Evolutionary conservation across 169 alveolate species (phyloP).

Genomic region (Plasmodium fragile): DNA sequence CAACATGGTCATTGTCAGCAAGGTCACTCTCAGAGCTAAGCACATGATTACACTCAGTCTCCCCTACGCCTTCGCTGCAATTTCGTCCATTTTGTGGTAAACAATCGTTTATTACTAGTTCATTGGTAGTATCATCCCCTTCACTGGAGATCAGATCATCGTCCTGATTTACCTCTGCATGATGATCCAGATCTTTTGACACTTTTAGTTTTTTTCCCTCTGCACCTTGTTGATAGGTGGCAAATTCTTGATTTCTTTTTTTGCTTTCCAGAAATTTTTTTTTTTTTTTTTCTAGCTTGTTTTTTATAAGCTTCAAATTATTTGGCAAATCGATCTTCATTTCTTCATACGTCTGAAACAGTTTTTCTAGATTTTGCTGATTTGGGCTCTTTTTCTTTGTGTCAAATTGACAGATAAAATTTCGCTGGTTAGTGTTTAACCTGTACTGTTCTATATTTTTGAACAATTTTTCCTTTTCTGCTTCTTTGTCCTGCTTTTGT

Average conservation of each 20-base stretch:
- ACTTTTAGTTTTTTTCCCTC: slow-evolving; percentile 23
- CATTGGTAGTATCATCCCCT: background rate
- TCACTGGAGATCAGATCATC: background rate
- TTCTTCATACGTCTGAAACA: slow-evolving; percentile 49
- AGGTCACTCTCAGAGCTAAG: background rate
- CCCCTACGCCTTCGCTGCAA: background rate
- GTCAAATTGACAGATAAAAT: slow-evolving; percentile 58
- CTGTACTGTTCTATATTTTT: slow-evolving; percentile 76
- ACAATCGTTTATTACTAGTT: background rate
- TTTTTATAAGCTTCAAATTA: slow-evolving; percentile 54
- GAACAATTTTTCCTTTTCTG: slow-evolving; percentile 47
- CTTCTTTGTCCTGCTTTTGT: slow-evolving; percentile 40
- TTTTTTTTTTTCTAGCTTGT: slow-evolving; percentile 41
- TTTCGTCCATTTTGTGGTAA: background rate
- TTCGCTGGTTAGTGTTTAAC: slow-evolving; percentile 50
- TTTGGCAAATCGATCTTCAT: slow-evolving; percentile 77
- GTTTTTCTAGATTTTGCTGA: slow-evolving; percentile 53
- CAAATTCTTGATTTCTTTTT: slow-evolving; percentile 13
- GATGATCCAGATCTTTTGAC: background rate
- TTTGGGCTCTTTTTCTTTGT: slow-evolving; percentile 31
- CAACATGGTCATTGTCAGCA: background rate
- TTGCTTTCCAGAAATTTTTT: slow-evolving; percentile 39
- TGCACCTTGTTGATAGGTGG: background rate
- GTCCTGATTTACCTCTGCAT: background rate
- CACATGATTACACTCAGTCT: background rate